Conservation (phyloP, 2,329 filamentous ascomycete genomes). For the Massarina eburnea region DNA sequence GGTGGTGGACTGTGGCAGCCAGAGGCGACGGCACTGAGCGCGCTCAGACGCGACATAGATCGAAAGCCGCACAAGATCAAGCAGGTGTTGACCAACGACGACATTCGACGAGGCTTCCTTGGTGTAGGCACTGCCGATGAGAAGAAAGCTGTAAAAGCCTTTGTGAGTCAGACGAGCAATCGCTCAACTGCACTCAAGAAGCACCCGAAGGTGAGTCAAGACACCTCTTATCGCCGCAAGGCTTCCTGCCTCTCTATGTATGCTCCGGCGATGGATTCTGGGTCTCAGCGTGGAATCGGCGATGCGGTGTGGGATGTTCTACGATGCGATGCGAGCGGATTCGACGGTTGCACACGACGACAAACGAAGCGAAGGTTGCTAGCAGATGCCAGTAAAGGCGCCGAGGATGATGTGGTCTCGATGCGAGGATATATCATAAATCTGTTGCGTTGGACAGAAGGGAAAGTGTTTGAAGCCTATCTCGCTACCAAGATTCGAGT, state of each 20-base stretch:
- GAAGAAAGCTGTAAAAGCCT: slow-evolving; percentile 67
- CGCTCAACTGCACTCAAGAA: slow-evolving; percentile 77
- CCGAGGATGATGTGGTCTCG: not conserved
- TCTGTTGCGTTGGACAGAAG: not conserved
- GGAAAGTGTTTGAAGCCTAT: slow-evolving; percentile 1
- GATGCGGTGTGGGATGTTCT: not conserved
- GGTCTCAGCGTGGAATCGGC: not conserved
- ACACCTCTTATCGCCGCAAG: slow-evolving; percentile 5
- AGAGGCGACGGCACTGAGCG: slow-evolving; percentile 64
- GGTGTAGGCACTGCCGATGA: slow-evolving; percentile 57
- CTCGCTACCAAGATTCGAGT: slow-evolving; percentile 13
- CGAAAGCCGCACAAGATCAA: slow-evolving; percentile 71
- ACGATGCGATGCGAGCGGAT: not conserved
- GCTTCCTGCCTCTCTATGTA: too few species aligned
- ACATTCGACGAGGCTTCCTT: slow-evolving; percentile 67
- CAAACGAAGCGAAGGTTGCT: not conserved
- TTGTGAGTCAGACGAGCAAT: slow-evolving; percentile 61
- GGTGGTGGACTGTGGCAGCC: slow-evolving; percentile 83
- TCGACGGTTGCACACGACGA: not conserved
- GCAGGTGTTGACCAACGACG: slow-evolving; percentile 61
- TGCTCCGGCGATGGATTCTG: not conserved
- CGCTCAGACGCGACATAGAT: slow-evolving; percentile 75
- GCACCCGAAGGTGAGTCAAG: slow-evolving; percentile 71
- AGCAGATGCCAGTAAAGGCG: not conserved
- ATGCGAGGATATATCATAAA: not conserved